Conservation (phyloP, 108 stramenopile species). For the Asterionellopsis glacialis region DNA sequence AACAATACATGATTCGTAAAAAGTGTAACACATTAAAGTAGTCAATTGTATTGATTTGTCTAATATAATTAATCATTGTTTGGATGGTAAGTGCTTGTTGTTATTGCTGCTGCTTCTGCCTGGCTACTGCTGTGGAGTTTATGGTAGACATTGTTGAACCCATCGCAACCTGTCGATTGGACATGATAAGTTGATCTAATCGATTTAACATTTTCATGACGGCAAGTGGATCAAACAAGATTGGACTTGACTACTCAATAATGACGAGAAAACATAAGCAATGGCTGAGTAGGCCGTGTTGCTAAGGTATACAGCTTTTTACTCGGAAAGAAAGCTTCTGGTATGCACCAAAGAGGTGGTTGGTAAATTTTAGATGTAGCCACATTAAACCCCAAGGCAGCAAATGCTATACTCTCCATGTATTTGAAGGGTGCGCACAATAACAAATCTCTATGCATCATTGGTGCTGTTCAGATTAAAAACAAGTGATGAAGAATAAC, state of each 20-base stretch:
- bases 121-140: too few relatives aligned
- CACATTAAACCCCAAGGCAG: neutral
- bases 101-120: too few relatives aligned
- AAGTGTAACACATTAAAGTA: too few relatives aligned
- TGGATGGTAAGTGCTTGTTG: conserved; percentile 22
- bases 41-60: too few relatives aligned
- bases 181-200: conserved; percentile 56
- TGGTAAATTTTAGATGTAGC: conserved; percentile 12
- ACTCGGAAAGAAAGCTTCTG: conserved; percentile 66
- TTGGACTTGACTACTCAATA: conserved; percentile 57
- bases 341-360: conserved; percentile 72
- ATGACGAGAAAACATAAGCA: conserved; percentile 50
- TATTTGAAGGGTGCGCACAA: conserved; percentile 42
- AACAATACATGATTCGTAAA: too few relatives aligned
- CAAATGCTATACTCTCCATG: conserved; percentile 22
- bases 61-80: too few relatives aligned
- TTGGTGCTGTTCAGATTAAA: conserved; percentile 25
- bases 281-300: conserved; percentile 65
- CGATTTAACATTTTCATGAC: conserved; percentile 69
- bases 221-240: conserved; percentile 51
- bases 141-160: conserved; percentile 22
- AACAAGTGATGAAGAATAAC: too few relatives aligned
- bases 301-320: conserved; percentile 74
- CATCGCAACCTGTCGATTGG: conserved; percentile 37
- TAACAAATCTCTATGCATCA: conserved; percentile 63